These are phyloP conservation scores for Wickerhamomyces sp. DNA, from an alignment of 1,139 yeast species.

Conservation along the genomic window DNA sequence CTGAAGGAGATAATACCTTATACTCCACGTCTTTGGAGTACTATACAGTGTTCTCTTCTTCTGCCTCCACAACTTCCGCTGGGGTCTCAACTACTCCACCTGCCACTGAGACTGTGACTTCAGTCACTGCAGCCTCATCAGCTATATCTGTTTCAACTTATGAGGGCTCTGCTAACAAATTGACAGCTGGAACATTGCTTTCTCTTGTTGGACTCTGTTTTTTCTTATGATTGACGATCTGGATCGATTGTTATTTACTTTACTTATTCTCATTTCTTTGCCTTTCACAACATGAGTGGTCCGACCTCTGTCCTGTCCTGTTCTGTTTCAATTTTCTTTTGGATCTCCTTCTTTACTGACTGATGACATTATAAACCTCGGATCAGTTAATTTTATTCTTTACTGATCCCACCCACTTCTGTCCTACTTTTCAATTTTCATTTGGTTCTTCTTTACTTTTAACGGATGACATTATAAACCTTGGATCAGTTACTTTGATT, in stretches of 20 bases:
- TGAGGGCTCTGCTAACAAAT: constrained; percentile 1
- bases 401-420: too few relatives aligned
- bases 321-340: too few relatives aligned
- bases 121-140: neutral
- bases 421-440: too few relatives aligned
- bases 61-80: neutral
- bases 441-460: too few relatives aligned
- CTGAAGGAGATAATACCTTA: neutral
- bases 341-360: too few relatives aligned
- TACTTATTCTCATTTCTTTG: neutral
- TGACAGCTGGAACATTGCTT: neutral
- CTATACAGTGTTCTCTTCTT: neutral
- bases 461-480: too few relatives aligned
- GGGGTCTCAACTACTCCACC: neutral
- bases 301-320: too few relatives aligned
- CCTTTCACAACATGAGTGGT: neutral
- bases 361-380: too few relatives aligned
- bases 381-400: too few relatives aligned
- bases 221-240: neutral
- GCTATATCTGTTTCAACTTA: neutral
- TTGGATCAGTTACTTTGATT: too few relatives aligned
- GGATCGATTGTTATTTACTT: neutral
- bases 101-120: neutral
- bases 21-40: neutral
- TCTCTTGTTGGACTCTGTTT: neutral